These are phyloP conservation scores for Bryoerythrophyllum caledonicum DNA, from an alignment of 225 moss, liverwort and hornwort genomes.

Conservation along the genomic window DNA sequence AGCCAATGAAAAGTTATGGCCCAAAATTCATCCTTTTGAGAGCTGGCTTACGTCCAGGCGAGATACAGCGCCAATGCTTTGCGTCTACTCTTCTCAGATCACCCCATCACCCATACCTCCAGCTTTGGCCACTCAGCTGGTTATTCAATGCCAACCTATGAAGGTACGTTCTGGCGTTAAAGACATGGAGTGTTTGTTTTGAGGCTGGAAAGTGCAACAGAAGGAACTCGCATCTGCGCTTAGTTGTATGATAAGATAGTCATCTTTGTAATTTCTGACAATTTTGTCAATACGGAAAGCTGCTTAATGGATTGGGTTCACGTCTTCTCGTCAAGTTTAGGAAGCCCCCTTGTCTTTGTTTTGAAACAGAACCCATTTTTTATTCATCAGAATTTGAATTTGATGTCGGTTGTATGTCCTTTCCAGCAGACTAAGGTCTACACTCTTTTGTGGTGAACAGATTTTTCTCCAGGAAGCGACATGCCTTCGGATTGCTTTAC, in stretches of 20 bases:
- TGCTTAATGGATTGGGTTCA: not conserved
- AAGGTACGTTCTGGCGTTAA: constrained; percentile 52
- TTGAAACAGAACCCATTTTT: not conserved
- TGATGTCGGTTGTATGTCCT: not conserved
- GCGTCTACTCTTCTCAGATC: constrained; percentile 84
- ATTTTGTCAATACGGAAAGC: not conserved
- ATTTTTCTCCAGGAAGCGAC: constrained; percentile 88
- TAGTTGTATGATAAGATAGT: not conserved
- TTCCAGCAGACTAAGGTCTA: constrained; percentile 12
- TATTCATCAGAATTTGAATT: not conserved
- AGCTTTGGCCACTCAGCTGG: constrained; percentile 83
- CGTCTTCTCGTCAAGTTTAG: not conserved
- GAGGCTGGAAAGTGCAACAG: not conserved
- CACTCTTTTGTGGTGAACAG: constrained; percentile 40
- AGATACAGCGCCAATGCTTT: constrained; percentile 67
- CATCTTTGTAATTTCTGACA: not conserved
- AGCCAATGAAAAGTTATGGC: constrained; percentile 97
- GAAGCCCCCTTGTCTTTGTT: not conserved
- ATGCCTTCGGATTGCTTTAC: constrained; percentile 75
- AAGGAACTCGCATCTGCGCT: not conserved
- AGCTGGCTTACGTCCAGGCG: constrained; percentile 58
- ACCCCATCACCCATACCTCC: constrained; percentile 84
- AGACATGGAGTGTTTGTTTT: not conserved
- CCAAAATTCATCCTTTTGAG: constrained; percentile 88
- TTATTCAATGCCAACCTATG: constrained; percentile 89